Evolutionary conservation across 2,329 filamentous ascomycete species (phyloP).

Genomic region (Claviceps cyperi): DNA sequence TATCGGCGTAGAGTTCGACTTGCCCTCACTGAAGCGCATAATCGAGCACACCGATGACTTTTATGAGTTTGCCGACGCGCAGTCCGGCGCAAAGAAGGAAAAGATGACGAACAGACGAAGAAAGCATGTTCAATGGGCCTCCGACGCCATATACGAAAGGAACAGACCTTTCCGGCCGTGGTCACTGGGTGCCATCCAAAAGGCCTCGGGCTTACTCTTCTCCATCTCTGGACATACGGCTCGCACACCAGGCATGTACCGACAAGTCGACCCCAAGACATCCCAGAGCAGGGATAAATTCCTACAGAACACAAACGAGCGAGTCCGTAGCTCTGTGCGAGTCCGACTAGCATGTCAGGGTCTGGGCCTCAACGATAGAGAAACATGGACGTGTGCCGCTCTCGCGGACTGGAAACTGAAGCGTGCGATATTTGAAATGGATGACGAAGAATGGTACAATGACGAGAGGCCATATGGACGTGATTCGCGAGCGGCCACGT

Average conservation of each 20-base stretch:
- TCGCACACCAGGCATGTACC: conserved; percentile 34
- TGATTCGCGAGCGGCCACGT: conserved; percentile 5
- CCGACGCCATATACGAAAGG: conserved; percentile 30
- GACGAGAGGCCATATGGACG: conserved; percentile 13
- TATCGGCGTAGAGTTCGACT: conserved; percentile 35
- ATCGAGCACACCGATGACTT: conserved; percentile 20
- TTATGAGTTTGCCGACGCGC: conserved; percentile 13
- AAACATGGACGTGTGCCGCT: conserved; percentile 31
- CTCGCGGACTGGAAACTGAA: conserved; percentile 30
- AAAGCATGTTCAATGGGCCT: conserved; percentile 25
- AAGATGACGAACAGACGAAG: conserved; percentile 4
- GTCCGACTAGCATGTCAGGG: conserved; percentile 37
- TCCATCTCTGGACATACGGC: conserved; percentile 27
- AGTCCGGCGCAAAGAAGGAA: conserved; percentile 4
- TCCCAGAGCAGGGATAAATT: conserved; percentile 22
- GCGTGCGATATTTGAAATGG: conserved; percentile 12
- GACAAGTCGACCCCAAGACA: conserved; percentile 26
- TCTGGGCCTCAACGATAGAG: conserved; percentile 32
- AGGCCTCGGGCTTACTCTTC: conserved; percentile 26
- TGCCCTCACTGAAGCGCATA: conserved; percentile 25
- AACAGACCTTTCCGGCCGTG: conserved; percentile 34
- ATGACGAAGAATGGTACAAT: conserved; percentile 2
- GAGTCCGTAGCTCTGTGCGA: conserved; percentile 38
- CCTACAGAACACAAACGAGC: conserved; percentile 38
- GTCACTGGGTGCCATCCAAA: conserved; percentile 31